phyloP scores from a whole-genome alignment of 1,284 basidiomycete species.

The Ceratobasidium sp. region DNA sequence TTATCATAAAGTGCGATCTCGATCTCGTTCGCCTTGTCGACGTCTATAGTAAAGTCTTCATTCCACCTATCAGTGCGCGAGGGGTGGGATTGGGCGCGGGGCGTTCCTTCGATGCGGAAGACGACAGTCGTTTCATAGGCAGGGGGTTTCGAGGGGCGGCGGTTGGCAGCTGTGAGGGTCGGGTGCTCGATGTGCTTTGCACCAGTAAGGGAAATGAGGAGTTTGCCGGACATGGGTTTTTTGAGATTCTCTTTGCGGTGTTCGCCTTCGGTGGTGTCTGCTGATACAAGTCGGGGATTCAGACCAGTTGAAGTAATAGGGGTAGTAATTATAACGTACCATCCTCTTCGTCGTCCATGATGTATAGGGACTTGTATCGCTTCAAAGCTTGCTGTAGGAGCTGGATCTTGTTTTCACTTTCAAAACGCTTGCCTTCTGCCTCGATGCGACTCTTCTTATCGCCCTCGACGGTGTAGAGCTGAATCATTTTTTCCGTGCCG shows the following conservation, averaged over 20 bases:
- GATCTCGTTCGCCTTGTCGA: constrained; percentile 98
- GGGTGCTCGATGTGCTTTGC: constrained; percentile 93
- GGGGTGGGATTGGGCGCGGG: constrained; percentile 90
- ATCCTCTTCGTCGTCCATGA: constrained; percentile 89
- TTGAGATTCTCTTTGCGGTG: constrained; percentile 91
- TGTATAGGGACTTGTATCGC: constrained; percentile 95
- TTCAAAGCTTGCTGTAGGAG: constrained; percentile 92
- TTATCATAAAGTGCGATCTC: constrained; percentile 98
- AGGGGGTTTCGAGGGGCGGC: constrained; percentile 79
- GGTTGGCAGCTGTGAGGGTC: constrained; percentile 58
- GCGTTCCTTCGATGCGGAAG: constrained; percentile 96
- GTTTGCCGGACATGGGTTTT: constrained; percentile 93
- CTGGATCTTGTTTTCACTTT: constrained; percentile 96
- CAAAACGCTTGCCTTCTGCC: constrained; percentile 92
- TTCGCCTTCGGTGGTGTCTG: constrained; percentile 68
- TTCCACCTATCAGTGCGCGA: constrained; percentile 97
- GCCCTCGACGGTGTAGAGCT: constrained; percentile 92
- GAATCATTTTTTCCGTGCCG: constrained; percentile 99
- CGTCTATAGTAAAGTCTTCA: constrained; percentile 95
- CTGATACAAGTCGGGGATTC: constrained; percentile 16
- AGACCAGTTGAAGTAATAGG: not conserved
- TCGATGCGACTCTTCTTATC: constrained; percentile 93
- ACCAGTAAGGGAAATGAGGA: constrained; percentile 87
- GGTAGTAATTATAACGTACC: constrained; percentile 60
- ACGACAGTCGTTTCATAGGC: constrained; percentile 87